These are phyloP conservation scores for Tuber indicum DNA, from an alignment of 495 filamentous ascomycete genomes.

Conservation along the genomic window DNA sequence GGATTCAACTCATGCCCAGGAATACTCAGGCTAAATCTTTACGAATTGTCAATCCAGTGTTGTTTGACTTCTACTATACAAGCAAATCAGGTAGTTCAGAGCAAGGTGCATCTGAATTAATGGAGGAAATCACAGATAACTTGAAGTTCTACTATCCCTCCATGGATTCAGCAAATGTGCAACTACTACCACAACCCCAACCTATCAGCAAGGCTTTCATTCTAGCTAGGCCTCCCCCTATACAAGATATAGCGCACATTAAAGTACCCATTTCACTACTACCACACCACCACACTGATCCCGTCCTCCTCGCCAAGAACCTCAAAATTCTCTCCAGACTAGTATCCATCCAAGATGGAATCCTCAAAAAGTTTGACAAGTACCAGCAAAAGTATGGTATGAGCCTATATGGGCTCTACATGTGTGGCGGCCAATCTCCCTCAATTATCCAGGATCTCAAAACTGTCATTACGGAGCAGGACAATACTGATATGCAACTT, in stretches of 20 bases:
- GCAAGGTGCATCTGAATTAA: not conserved
- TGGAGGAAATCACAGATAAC: not conserved
- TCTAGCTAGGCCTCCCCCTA: not conserved
- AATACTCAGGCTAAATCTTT: not conserved
- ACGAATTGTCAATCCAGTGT: fast-evolving
- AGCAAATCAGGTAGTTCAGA: not conserved
- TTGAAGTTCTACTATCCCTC: not conserved
- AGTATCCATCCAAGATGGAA: not conserved
- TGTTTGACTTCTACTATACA: fast-evolving
- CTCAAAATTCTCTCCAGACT: not conserved
- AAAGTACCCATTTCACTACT: not conserved
- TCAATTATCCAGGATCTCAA: not conserved
- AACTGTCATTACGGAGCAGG: fast-evolving
- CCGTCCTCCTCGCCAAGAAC: not conserved
- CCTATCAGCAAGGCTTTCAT: not conserved
- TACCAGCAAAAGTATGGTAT: not conserved
- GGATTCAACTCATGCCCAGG: not conserved
- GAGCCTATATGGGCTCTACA: not conserved
- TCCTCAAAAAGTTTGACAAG: not conserved
- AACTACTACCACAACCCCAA: not conserved
- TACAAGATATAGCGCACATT: too few relatives aligned
- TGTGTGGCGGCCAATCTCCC: not conserved
- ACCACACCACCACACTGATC: fast-evolving
- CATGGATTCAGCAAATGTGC: not conserved
- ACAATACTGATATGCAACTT: not conserved